Base-by-base conservation (phyloP, 257 asterid genomes). In the Solanum corneliomulleri region DNA sequence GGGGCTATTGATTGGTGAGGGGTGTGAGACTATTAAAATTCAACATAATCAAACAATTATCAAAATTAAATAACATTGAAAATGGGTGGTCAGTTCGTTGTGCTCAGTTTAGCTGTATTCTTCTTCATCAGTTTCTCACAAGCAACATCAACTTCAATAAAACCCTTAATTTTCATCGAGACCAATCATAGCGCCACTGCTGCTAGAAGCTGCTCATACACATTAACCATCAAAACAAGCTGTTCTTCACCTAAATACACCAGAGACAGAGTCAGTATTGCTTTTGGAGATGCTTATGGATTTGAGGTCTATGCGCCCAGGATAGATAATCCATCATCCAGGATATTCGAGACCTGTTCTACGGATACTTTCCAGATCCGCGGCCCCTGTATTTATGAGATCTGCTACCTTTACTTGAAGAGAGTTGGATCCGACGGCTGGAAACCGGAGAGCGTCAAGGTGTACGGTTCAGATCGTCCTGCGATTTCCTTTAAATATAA, bases 361-460 rank as follows among this genome's bases (percentile, higher is more conserved):
- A 88, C 71, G 21, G 91, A 92, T 60, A 89, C 89, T 15, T 92
- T 92, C 52, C 44, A 66, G 90, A 86, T 89, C 70, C 12, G 64
- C 6, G 94, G 93, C 0, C 89, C 91, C 0, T 90, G 92, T 62
- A 83, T 83, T 33, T 87, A 90, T 72, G 87, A 68, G 47, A 88
- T 92, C 33, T 90, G 92, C 37, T 88, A 89, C 44, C 52, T 89
- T 62, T 80, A 85, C 88, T 86, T 92, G 87, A 85, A 49, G 89
- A 89, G 90, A 86, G 86, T 86, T 4, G 94, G 94, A 86, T 87
- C 92, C 4, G 94, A 92, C 60, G 94, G 94, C 16, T 92, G 94
- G 93, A 88, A 85, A 82, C 93, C 94, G 11, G 88, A 90, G 75
- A 87, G 21, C 49, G 91, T 90, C 69, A 87, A 78, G 84, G 85